Conservation (phyloP, 2,329 filamentous ascomycete species). For the Cladosporium cucumerinum region DNA sequence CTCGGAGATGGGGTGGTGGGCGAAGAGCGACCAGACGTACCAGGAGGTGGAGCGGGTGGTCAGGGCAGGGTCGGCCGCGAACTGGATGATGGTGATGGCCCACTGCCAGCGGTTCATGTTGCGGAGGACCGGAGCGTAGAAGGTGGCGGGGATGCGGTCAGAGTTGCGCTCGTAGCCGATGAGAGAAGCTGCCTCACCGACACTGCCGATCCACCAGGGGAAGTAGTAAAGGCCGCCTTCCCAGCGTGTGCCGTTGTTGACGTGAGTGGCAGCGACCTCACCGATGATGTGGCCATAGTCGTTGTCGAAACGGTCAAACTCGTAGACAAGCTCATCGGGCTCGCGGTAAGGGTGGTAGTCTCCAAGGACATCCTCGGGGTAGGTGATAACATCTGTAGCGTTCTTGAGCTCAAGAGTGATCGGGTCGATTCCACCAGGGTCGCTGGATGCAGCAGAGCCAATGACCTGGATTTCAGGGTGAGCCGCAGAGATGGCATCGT, state of each 20-base stretch:
- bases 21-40: conserved; percentile 26
- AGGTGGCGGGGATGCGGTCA: conserved; percentile 52
- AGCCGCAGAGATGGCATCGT: conserved; percentile 53
- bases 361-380: conserved; percentile 21
- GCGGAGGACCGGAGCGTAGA: conserved; percentile 39
- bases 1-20: conserved; percentile 31
- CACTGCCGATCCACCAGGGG: conserved; percentile 49
- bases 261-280: conserved; percentile 43
- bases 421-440: conserved; percentile 20
- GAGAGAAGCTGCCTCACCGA: conserved; percentile 62
- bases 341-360: conserved; percentile 26
- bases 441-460: conserved; percentile 36
- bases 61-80: conserved; percentile 33
- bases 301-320: conserved; percentile 43
- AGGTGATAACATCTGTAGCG: conserved; percentile 15
- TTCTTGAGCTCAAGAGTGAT: conserved; percentile 14
- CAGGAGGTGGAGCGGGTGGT: conserved; percentile 27
- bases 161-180: conserved; percentile 62
- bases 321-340: conserved; percentile 20
- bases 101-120: conserved; percentile 26
- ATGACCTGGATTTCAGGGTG: conserved; percentile 57
- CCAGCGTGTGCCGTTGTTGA: conserved; percentile 49
- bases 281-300: conserved; percentile 24
- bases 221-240: conserved; percentile 32
- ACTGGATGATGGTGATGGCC: conserved; percentile 38